These are phyloP conservation scores for Smallanthus sonchifolius DNA, from an alignment of 129 eudicot genomes.

Conservation along the genomic window DNA sequence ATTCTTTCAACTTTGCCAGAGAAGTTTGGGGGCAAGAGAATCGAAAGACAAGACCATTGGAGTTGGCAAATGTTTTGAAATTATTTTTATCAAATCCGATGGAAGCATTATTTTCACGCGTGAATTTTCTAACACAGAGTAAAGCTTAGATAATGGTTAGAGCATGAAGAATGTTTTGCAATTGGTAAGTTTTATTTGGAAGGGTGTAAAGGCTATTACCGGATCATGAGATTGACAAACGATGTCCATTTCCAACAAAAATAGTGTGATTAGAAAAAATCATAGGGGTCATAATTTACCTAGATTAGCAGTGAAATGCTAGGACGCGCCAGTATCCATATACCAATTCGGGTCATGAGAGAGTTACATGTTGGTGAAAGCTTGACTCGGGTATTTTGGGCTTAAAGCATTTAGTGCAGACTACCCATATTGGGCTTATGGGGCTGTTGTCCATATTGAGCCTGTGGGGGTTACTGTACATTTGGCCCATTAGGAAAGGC, in stretches of 20 bases:
- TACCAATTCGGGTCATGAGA: background rate
- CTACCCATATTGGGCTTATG: background rate
- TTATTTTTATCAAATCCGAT: conserved; percentile 4
- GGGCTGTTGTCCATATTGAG: background rate
- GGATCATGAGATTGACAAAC: background rate
- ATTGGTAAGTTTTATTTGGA: conserved; percentile 1
- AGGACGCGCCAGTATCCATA: background rate
- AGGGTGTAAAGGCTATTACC: background rate
- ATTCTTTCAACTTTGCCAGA: too few relatives aligned
- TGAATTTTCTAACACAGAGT: background rate
- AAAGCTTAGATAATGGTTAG: background rate
- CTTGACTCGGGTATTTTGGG: background rate
- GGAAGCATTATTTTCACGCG: background rate
- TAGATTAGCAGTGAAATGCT: background rate
- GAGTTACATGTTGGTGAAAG: background rate
- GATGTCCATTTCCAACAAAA: background rate
- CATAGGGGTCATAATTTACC: background rate
- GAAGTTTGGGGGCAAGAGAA: too few relatives aligned
- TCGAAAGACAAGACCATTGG: too few relatives aligned
- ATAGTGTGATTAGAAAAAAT: background rate
- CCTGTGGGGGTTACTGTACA: background rate
- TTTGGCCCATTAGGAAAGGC: too few relatives aligned
- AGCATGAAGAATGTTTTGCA: background rate
- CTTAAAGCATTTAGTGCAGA: background rate
- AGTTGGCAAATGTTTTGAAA: too few relatives aligned